A percentile compares a stretch with the other conserved stretches of the same genome.
Conservation (phyloP, 2,329 filamentous ascomycete species). For the Mariannaea elegans region DNA sequence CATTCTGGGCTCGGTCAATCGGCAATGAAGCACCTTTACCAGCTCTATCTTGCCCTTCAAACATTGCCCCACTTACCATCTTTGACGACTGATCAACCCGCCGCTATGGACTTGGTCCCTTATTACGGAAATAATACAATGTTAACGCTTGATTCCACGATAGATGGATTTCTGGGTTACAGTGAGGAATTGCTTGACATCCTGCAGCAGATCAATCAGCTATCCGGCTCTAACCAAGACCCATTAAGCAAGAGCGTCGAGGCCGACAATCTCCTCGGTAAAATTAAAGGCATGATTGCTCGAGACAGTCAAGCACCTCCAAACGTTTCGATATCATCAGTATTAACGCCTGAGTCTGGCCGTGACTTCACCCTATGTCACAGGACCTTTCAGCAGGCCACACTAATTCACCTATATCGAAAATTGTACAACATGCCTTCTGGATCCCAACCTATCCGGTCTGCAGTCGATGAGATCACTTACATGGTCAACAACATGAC, state of each 20-base stretch:
- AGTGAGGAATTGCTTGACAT: conserved; percentile 40
- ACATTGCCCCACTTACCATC: conserved; percentile 37
- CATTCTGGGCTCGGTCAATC: conserved; percentile 11
- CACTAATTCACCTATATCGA: conserved; percentile 38
- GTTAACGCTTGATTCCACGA: conserved; percentile 4
- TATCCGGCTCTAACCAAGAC: neutral
- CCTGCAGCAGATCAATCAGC: conserved; percentile 34
- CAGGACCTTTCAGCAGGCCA: conserved; percentile 39
- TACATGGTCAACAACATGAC: conserved; percentile 40
- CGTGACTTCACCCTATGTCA: conserved; percentile 41
- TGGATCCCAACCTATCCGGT: conserved; percentile 22
- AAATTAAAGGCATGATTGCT: conserved; percentile 36
- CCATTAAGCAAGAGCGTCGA: neutral
- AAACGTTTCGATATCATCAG: conserved; percentile 26
- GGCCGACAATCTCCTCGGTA: conserved; percentile 34
- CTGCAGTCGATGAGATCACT: conserved; percentile 29
- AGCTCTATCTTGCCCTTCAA: conserved; percentile 40
- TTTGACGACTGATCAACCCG: neutral
- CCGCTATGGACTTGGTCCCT: neutral
- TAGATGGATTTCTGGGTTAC: conserved; percentile 43
- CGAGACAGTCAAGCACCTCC: conserved; percentile 32
- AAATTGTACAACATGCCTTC: conserved; percentile 34
- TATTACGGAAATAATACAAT: neutral
- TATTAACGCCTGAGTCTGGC: conserved; percentile 34
- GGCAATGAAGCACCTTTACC: conserved; percentile 40